Evolutionary conservation across 2,329 filamentous ascomycete genomes (phyloP).

Genomic region (Xylaria sp.): DNA sequence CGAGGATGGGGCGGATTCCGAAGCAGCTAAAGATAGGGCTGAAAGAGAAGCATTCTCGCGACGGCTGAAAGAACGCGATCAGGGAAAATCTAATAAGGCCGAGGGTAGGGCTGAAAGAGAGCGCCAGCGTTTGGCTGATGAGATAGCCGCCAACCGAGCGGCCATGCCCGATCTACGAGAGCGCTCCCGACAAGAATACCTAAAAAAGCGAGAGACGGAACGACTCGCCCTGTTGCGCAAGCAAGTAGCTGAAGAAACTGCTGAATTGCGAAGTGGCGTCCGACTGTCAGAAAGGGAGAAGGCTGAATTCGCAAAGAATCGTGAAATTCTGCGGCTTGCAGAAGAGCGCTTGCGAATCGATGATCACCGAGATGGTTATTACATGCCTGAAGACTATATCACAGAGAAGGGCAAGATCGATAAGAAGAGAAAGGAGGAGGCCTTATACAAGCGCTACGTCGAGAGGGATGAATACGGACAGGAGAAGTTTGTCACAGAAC

Average conservation of each 20-base stretch:
- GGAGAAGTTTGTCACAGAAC: constrained; percentile 90
- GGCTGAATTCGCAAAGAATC: constrained; percentile 88
- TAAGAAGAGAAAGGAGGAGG: constrained; percentile 86
- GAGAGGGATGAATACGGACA: constrained; percentile 88
- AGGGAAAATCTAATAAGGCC: constrained; percentile 75
- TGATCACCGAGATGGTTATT: constrained; percentile 91
- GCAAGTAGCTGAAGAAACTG: constrained; percentile 89
- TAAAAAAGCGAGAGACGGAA: constrained; percentile 91
- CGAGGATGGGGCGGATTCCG: constrained; percentile 65
- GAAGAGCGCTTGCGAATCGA: constrained; percentile 90
- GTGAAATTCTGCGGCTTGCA: constrained; percentile 81
- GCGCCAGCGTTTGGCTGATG: constrained; percentile 72
- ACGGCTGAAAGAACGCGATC: constrained; percentile 77
- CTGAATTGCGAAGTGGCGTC: constrained; percentile 81
- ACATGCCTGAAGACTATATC: constrained; percentile 94
- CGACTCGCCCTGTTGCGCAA: constrained; percentile 85
- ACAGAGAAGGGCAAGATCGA: constrained; percentile 93
- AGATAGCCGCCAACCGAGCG: constrained; percentile 73
- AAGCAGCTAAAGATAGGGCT: constrained; percentile 73
- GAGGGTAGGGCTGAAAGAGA: constrained; percentile 68
- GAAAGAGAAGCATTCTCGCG: constrained; percentile 86
- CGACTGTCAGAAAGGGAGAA: constrained; percentile 81
- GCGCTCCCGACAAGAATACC: constrained; percentile 88
- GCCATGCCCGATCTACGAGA: constrained; percentile 85
- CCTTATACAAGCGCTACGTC: constrained; percentile 89